A percentile compares a stretch with the other conserved stretches of the same genome.
Conservation (phyloP, 805 yeast species). For the Hanseniaspora taiwanica region DNA sequence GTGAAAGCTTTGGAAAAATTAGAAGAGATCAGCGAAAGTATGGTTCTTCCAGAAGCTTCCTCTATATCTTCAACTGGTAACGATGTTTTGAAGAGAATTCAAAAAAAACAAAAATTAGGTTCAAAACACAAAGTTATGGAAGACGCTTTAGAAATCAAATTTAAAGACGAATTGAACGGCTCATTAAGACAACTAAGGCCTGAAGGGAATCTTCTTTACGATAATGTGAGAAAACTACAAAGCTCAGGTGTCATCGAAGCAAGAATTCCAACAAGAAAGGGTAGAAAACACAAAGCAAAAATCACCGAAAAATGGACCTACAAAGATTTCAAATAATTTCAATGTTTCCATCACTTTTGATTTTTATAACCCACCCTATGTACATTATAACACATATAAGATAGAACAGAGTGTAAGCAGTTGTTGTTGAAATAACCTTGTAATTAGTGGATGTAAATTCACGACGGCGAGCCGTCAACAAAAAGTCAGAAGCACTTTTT, state of each 20-base stretch:
- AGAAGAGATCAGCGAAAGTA: constrained; percentile 24
- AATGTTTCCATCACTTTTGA: too few relatives aligned
- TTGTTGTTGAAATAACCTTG: too few relatives aligned
- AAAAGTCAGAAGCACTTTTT: background rate
- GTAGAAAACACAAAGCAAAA: constrained; percentile 58
- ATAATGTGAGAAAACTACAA: constrained; percentile 71
- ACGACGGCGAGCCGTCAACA: background rate
- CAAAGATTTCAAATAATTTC: constrained; percentile 61
- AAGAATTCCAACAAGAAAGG: constrained; percentile 49
- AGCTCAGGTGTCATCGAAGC: constrained; percentile 79
- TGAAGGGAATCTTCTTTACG: constrained; percentile 78
- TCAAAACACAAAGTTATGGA: constrained; percentile 35
- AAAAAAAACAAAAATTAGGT: constrained; percentile 28
- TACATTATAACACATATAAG: too few relatives aligned
- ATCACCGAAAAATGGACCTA: constrained; percentile 87
- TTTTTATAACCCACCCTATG: too few relatives aligned
- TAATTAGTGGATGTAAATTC: too few relatives aligned
- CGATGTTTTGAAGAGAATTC: constrained; percentile 13
- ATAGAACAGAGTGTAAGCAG: too few relatives aligned
- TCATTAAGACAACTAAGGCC: constrained; percentile 76
- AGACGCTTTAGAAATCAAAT: constrained; percentile 54
- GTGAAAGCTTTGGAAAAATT: constrained; percentile 43
- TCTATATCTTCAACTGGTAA: constrained; percentile 11
- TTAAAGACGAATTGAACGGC: constrained; percentile 78
- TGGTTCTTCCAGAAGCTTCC: constrained; percentile 8